These are phyloP conservation scores for Cyclaneusma minus DNA, from an alignment of 2,329 filamentous ascomycete species.

Conservation along the genomic window DNA sequence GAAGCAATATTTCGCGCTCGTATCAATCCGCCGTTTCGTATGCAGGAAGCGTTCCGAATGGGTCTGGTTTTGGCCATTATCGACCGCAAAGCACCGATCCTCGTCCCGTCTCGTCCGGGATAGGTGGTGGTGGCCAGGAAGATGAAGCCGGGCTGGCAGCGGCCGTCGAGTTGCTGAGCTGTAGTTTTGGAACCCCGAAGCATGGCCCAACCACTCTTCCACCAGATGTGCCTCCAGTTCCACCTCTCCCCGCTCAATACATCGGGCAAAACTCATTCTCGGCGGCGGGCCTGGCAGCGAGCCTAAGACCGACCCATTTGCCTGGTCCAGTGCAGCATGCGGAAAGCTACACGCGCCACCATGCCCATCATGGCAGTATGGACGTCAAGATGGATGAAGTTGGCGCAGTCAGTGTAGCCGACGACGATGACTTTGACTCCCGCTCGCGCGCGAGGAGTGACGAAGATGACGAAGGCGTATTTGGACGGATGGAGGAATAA, in stretches of 20 bases:
- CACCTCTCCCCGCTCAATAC: slow-evolving; percentile 70
- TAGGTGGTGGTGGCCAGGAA: slow-evolving; percentile 60
- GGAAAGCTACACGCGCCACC: slow-evolving; percentile 45
- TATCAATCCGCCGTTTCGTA: slow-evolving; percentile 57
- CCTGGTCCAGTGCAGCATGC: slow-evolving; percentile 41
- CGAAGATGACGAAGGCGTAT: slow-evolving; percentile 90
- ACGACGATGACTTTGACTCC: slow-evolving; percentile 48
- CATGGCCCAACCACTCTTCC: slow-evolving; percentile 51
- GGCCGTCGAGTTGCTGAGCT: slow-evolving; percentile 77
- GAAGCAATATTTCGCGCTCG: slow-evolving; percentile 52
- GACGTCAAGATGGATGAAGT: slow-evolving; percentile 57
- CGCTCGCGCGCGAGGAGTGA: slow-evolving; percentile 52
- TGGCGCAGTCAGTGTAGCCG: slow-evolving; percentile 45
- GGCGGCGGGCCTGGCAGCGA: slow-evolving; percentile 42
- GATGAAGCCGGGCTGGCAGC: slow-evolving; percentile 71
- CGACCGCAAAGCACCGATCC: slow-evolving; percentile 63
- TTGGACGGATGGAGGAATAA: slow-evolving; percentile 90
- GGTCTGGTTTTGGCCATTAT: slow-evolving; percentile 27
- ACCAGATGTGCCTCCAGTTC: slow-evolving; percentile 71
- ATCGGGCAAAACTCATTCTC: slow-evolving; percentile 41
- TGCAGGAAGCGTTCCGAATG: slow-evolving; percentile 33
- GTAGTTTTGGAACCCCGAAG: slow-evolving; percentile 70
- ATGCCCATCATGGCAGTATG: slow-evolving; percentile 34
- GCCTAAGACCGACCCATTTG: slow-evolving; percentile 39
- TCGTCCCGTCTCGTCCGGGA: slow-evolving; percentile 66